These are phyloP conservation scores for Colletotrichum tamarilloi DNA, from an alignment of 2,329 filamentous ascomycete species.

Conservation along the genomic window DNA sequence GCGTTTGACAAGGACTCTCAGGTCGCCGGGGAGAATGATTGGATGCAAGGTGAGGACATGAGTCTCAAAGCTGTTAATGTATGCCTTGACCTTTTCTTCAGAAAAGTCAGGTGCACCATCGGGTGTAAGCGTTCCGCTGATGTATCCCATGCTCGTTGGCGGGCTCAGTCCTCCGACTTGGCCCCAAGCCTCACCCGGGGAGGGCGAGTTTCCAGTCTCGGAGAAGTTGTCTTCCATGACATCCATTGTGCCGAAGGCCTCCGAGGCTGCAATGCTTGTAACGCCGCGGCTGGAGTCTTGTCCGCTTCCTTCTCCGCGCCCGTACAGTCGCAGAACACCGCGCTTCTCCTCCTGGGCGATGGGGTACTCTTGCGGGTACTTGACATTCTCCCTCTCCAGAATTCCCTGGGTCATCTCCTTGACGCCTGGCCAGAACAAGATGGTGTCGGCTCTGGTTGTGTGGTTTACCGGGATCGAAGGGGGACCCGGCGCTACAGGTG, in stretches of 20 bases:
- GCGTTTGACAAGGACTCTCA: constrained; percentile 63
- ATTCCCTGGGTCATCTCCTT: constrained; percentile 67
- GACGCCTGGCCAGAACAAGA: constrained; percentile 80
- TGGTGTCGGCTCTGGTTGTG: constrained; percentile 86
- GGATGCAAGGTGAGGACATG: constrained; percentile 75
- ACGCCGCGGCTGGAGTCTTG: constrained; percentile 50
- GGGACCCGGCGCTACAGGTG: constrained; percentile 66
- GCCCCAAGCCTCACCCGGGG: constrained; percentile 68
- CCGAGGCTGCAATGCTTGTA: constrained; percentile 17
- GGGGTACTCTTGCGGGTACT: constrained; percentile 76
- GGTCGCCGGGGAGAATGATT: constrained; percentile 64
- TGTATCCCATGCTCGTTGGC: constrained; percentile 47
- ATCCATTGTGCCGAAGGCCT: constrained; percentile 52
- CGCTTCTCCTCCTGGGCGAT: constrained; percentile 80
- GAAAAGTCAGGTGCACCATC: constrained; percentile 67
- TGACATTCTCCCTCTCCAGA: constrained; percentile 61
- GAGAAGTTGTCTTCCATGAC: constrained; percentile 57
- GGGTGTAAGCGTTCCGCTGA: constrained; percentile 50
- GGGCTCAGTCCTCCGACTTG: constrained; percentile 64
- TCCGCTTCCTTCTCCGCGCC: constrained; percentile 80
- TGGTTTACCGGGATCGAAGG: constrained; percentile 86
- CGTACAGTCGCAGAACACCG: constrained; percentile 80
- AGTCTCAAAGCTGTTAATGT: constrained; percentile 68
- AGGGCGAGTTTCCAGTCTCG: constrained; percentile 65
- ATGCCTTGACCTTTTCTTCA: constrained; percentile 59